A percentile compares a stretch with the other conserved stretches of the same genome.
These are phyloP conservation scores for Cladosporium sp. DNA, from an alignment of 2,329 filamentous ascomycete genomes.

Conservation along the genomic window DNA sequence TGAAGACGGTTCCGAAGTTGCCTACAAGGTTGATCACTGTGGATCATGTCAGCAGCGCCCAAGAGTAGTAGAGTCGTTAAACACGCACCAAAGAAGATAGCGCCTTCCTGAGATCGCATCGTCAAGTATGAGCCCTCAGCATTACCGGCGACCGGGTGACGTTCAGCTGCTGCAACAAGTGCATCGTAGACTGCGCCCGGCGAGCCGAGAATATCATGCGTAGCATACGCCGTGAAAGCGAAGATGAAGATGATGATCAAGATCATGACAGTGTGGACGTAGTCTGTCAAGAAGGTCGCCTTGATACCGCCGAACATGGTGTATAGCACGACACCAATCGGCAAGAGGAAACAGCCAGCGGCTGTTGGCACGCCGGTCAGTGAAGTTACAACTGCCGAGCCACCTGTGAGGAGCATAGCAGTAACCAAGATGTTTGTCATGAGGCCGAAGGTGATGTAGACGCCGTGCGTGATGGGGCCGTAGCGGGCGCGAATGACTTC, in stretches of 20 bases:
- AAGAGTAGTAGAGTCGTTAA: neutral
- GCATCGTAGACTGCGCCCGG: constrained; percentile 75
- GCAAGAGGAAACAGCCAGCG: constrained; percentile 57
- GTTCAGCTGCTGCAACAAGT: constrained; percentile 61
- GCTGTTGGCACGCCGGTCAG: constrained; percentile 42
- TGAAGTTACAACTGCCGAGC: constrained; percentile 40
- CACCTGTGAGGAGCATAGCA: constrained; percentile 48
- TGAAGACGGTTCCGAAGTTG: constrained; percentile 79
- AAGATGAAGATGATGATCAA: constrained; percentile 84
- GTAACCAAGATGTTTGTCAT: constrained; percentile 44
- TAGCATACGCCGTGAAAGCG: constrained; percentile 75
- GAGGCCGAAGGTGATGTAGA: constrained; percentile 40
- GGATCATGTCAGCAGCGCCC: neutral
- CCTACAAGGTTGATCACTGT: constrained; percentile 72
- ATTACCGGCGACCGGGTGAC: constrained; percentile 76
- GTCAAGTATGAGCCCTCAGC: constrained; percentile 78
- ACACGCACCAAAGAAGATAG: constrained; percentile 70
- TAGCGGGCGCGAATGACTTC: constrained; percentile 19
- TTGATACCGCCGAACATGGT: constrained; percentile 75
- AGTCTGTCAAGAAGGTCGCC: constrained; percentile 81
- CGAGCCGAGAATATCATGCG: constrained; percentile 67
- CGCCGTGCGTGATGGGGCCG: constrained; percentile 34
- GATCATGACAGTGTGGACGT: constrained; percentile 79
- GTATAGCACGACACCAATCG: constrained; percentile 70
- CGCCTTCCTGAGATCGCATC: constrained; percentile 76